A percentile compares a stretch with the other conserved stretches of the same genome.
Evolutionary conservation across 192 early-diverging fungal genomes (phyloP).

Genomic region (Coemansia sp.): DNA sequence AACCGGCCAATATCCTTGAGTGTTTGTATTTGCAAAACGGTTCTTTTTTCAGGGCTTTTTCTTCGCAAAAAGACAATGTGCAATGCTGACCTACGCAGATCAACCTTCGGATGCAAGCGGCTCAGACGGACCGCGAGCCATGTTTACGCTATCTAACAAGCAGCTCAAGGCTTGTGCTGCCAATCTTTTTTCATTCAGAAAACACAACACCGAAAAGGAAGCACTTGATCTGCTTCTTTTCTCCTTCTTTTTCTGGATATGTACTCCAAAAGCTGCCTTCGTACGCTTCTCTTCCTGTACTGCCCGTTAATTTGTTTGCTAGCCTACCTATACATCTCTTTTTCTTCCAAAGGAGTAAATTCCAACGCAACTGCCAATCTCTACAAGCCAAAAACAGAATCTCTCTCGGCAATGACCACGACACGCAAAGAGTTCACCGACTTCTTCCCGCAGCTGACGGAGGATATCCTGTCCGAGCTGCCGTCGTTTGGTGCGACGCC

Average conservation of each 20-base stretch:
- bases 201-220: no score
- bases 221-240: not conserved
- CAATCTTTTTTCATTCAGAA: no score
- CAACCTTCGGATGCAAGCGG: no score
- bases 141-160: no score
- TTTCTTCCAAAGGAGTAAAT: not conserved
- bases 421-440: constrained; percentile 63
- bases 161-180: no score
- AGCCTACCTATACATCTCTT: not conserved
- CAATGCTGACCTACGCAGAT: no score
- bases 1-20: no score
- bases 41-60: no score
- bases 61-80: no score
- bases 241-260: not conserved
- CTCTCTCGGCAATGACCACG: constrained; percentile 31
- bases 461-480: constrained; percentile 75
- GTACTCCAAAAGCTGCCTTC: not conserved
- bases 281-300: not conserved
- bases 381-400: not conserved
- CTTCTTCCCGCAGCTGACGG: constrained; percentile 70
- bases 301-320: not conserved
- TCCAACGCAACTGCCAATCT: not conserved
- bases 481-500: constrained; percentile 66
- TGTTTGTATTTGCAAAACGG: no score
- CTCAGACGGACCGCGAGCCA: no score